These are phyloP conservation scores for Claviceps sp. DNA, from an alignment of 2,329 filamentous ascomycete genomes.

Conservation along the genomic window DNA sequence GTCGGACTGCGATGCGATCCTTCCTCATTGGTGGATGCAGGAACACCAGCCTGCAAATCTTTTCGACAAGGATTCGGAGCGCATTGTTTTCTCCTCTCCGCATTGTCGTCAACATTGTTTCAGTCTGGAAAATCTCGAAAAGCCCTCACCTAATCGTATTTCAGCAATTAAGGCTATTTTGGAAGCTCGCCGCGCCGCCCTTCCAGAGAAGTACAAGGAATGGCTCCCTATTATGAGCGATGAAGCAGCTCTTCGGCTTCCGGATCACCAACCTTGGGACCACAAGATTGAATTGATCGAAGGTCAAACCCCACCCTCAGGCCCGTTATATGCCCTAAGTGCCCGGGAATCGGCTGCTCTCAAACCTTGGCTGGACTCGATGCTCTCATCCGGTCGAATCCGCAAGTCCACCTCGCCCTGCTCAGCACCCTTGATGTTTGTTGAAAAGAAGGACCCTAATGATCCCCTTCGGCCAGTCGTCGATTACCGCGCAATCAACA, in stretches of 20 bases:
- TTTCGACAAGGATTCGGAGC: not conserved
- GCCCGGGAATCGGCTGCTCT: not conserved
- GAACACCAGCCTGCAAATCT: not conserved
- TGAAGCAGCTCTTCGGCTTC: not conserved
- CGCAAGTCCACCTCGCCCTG: not conserved
- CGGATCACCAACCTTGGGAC: not conserved
- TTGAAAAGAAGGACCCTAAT: not conserved
- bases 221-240: not conserved
- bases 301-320: too few relatives aligned
- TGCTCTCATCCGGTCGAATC: not conserved
- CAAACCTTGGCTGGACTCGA: not conserved
- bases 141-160: too few relatives aligned
- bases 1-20: not conserved
- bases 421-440: too few relatives aligned
- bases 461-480: not conserved
- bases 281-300: not conserved
- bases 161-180: not conserved
- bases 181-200: not conserved
- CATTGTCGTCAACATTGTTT: not conserved
- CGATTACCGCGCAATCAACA: not conserved
- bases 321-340: not conserved
- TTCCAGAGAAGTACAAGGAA: not conserved
- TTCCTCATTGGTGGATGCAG: not conserved
- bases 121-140: too few relatives aligned
- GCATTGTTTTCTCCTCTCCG: not conserved